Conservation (phyloP, 495 filamentous ascomycete genomes). For the Chaetomium fimeti region DNA sequence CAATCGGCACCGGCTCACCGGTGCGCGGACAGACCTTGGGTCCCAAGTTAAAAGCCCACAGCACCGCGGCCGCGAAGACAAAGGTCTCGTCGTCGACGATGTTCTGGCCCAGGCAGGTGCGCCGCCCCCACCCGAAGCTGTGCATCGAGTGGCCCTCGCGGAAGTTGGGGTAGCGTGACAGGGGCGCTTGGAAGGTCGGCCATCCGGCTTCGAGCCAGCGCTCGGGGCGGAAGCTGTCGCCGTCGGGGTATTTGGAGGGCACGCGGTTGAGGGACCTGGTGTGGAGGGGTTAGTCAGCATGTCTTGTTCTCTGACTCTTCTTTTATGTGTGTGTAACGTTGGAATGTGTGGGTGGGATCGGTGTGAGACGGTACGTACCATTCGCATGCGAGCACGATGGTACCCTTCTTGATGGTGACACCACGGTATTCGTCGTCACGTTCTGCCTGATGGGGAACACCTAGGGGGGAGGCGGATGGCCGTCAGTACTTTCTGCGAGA, state of each 20-base stretch:
- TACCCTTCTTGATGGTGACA: constrained; percentile 52
- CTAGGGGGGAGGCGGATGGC: constrained; percentile 18
- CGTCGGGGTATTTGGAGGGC: constrained; percentile 50
- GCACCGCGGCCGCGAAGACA: constrained; percentile 48
- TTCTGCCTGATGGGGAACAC: constrained; percentile 55
- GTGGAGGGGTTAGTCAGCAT: neutral
- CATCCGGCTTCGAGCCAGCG: constrained; percentile 53
- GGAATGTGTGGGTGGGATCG: neutral
- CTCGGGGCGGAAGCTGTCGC: constrained; percentile 54
- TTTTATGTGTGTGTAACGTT: constrained; percentile 10
- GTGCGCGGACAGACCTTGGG: constrained; percentile 43
- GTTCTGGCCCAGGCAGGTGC: constrained; percentile 60
- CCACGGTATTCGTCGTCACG: constrained; percentile 50
- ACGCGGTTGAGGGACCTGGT: constrained; percentile 53
- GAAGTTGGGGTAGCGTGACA: constrained; percentile 52
- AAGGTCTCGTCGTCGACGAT: constrained; percentile 61
- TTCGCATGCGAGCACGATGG: constrained; percentile 55
- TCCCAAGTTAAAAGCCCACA: constrained; percentile 51
- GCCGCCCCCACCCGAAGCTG: constrained; percentile 62
- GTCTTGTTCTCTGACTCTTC: too few species aligned
- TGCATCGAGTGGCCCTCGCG: constrained; percentile 51
- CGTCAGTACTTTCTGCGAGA: neutral
- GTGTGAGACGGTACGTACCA: constrained; percentile 39
- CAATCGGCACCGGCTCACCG: constrained; percentile 45
- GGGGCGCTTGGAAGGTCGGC: constrained; percentile 56